Evolutionary conservation across 371 early-diverging fungal genomes (phyloP), one percentile per base, ranked within the genome.

Genomic region (Coelomomyces lativittatus): DNA sequence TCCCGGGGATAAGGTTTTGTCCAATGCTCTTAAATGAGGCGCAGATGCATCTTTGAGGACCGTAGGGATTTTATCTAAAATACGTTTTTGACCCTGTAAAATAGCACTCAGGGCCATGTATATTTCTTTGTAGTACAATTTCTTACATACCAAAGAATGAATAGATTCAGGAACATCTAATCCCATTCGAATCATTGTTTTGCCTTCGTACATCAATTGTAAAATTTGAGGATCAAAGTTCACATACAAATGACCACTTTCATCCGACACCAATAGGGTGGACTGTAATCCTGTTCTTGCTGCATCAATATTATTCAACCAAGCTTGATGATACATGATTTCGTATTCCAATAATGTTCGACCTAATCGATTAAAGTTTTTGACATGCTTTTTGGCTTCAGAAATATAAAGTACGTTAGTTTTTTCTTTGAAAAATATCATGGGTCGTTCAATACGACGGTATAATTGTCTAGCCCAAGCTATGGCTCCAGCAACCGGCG

Each of bases 361-460:
- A 1, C 72, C 72, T 23, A 77, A 60, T 41, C 64, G 66, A 54
- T 77, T 77, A 65, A 71, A 77, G 56, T 77, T 71, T 23, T 66
- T 61, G 34, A 77, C 71, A 52, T 73, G 72, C 47, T 70, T 77
- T 43, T 64, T 71, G 11, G 68, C 67, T 24, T 77, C 77, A 17
- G 58, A 36, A 10, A 58, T 54, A 1, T 67, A 66, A 11, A 74
- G 53, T 17, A 73, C 63, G 23, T 47, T 24, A 12, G 74, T 71
- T 50, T 60, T 57, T 30, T 34, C 35, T 37, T 58, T 58, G 53
- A 77, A 71, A 30, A 66, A 62, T 47, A 50, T 50, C 77, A 77
- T 74, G 19, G 77, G 74, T 17, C 34, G 52, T 49, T 77, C 74
- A 28, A 77, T 71, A 11, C 68, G 51, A 17, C 70, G 61, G 48